Percentiles rank a stretch among this genome's conserved stretches.
Evolutionary conservation across 2,329 filamentous ascomycete genomes (phyloP).

Genomic region (Huntiella bhutanensis): DNA sequence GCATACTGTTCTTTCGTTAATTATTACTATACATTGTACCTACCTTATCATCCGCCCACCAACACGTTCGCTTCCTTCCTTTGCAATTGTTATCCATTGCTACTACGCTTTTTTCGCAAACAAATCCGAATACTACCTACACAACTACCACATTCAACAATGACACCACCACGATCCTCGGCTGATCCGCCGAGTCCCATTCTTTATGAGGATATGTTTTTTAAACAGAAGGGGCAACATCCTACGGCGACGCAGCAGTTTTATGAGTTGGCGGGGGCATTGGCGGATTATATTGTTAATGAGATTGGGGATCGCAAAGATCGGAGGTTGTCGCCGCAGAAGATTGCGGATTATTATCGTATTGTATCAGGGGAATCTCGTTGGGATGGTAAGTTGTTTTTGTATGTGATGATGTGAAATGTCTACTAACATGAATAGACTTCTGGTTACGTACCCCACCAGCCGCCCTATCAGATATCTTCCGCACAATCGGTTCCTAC

Average conservation of each 20-base stretch:
- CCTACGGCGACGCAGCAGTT: conserved; percentile 7
- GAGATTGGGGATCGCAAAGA: conserved; percentile 39
- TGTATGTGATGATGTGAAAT: not conserved
- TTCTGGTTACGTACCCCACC: conserved; percentile 63
- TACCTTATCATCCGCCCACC: no score
- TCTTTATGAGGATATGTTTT: conserved; percentile 9
- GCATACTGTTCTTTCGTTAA: not conserved
- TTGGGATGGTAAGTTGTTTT: conserved; percentile 39
- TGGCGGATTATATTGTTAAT: conserved; percentile 14
- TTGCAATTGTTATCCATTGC: no score
- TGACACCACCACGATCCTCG: conserved; percentile 1
- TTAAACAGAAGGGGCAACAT: conserved; percentile 5
- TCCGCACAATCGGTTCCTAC: conserved; percentile 76
- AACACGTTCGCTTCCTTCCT: no score
- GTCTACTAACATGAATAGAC: conserved; percentile 19
- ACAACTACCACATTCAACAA: not conserved
- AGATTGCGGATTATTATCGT: conserved; percentile 61
- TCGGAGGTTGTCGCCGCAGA: conserved; percentile 39
- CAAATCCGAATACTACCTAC: not conserved
- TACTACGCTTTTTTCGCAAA: no score
- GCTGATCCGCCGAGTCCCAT: conserved; percentile 1
- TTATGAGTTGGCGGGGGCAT: conserved; percentile 5
- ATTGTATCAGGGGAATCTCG: conserved; percentile 44
- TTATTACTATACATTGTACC: not conserved
- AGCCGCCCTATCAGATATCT: conserved; percentile 72